Percentiles rank a stretch among this genome's conserved stretches.
These are phyloP conservation scores for Penicillium paxilli DNA, from an alignment of 495 filamentous ascomycete genomes.

Conservation along the genomic window DNA sequence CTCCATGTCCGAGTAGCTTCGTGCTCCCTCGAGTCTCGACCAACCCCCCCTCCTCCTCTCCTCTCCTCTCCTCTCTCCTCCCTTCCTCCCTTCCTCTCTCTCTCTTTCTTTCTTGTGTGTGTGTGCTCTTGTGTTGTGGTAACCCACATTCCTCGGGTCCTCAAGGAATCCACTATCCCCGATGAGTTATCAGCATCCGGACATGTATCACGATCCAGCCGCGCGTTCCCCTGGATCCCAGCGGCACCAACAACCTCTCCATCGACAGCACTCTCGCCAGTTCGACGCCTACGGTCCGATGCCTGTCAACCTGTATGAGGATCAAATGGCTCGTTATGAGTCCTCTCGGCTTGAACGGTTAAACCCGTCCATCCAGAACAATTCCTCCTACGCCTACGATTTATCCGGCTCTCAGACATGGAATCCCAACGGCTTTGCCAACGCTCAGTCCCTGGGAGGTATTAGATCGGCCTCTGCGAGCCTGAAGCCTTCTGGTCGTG, in stretches of 20 bases:
- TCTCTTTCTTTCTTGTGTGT: neutral
- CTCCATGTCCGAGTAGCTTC: conserved; percentile 21
- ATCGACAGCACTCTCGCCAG: conserved; percentile 66
- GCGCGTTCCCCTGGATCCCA: conserved; percentile 63
- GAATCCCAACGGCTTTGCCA: conserved; percentile 59
- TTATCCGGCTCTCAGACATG: conserved; percentile 65
- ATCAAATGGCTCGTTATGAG: conserved; percentile 61
- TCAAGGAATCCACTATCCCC: conserved; percentile 34
- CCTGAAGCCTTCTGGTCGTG: conserved; percentile 55
- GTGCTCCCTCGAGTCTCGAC: conserved; percentile 11
- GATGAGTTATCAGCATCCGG: conserved; percentile 61
- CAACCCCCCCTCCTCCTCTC: too few species aligned
- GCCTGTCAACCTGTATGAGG: conserved; percentile 64
- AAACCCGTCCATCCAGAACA: conserved; percentile 53
- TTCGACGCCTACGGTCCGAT: conserved; percentile 66
- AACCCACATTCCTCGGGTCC: conserved; percentile 42
- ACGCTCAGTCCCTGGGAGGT: conserved; percentile 51
- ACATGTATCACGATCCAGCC: conserved; percentile 62
- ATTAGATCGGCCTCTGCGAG: conserved; percentile 57
- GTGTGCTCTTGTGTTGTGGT: conserved; percentile 34
- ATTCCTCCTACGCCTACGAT: conserved; percentile 58
- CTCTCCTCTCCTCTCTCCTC: neutral
- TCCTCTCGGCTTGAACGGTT: conserved; percentile 59
- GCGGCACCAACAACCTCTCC: conserved; percentile 64
- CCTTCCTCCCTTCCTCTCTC: neutral